Conservation (phyloP, 352 stramenopile genomes). For the Phytopythium ostracodes region DNA sequence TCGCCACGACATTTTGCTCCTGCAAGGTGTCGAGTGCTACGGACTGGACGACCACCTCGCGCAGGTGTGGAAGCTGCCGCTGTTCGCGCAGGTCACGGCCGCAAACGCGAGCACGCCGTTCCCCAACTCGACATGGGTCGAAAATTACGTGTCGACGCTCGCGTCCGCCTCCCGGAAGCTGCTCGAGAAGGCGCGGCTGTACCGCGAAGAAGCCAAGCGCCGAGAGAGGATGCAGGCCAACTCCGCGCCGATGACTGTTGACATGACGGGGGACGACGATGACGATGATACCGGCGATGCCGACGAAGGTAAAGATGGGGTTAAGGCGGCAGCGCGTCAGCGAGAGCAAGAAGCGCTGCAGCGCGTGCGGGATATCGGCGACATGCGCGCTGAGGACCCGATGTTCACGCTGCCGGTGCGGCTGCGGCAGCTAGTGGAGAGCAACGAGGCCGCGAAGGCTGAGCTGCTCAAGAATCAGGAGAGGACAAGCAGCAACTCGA, state of each 20-base stretch:
- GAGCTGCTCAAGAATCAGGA: background rate
- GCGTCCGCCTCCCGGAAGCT: constrained; percentile 29
- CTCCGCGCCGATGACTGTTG: background rate
- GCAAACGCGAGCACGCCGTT: constrained; percentile 33
- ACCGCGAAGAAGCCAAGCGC: background rate
- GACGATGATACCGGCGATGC: background rate
- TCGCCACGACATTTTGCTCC: constrained; percentile 70
- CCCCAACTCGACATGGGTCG: constrained; percentile 66
- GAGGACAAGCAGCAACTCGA: constrained; percentile 1
- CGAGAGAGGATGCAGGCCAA: background rate
- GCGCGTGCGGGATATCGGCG: constrained; percentile 56
- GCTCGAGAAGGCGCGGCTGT: constrained; percentile 17
- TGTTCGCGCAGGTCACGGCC: constrained; percentile 34
- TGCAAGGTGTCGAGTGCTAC: constrained; percentile 82
- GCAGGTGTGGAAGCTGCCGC: constrained; percentile 62
- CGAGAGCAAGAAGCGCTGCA: constrained; percentile 24
- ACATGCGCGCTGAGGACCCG: constrained; percentile 66
- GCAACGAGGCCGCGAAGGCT: constrained; percentile 14
- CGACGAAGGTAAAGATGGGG: background rate
- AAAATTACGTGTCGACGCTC: constrained; percentile 64
- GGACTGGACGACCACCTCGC: constrained; percentile 67
- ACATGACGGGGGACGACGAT: background rate
- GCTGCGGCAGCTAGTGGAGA: constrained; percentile 43
- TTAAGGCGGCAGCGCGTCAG: background rate
- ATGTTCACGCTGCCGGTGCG: constrained; percentile 30